phyloP scores from a whole-genome alignment of 2,329 filamentous ascomycete genomes.

The Scedosporium dehoogii region DNA sequence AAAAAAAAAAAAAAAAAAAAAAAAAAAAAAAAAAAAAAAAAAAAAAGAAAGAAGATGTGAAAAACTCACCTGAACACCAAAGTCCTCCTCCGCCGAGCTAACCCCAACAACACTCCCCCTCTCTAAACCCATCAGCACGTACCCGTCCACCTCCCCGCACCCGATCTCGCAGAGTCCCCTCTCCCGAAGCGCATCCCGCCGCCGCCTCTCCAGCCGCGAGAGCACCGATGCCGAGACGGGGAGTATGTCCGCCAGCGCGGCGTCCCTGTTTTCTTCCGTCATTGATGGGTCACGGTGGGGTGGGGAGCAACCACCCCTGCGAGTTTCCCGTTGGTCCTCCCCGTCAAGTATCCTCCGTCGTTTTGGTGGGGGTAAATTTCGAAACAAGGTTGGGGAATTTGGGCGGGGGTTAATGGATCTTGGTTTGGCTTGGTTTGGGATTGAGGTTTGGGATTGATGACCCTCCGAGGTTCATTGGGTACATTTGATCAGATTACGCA shows the following conservation, averaged over 20 bases:
- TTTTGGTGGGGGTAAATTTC: no score
- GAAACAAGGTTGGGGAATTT: no score
- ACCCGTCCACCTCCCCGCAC: slow-evolving; percentile 36
- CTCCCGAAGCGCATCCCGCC: slow-evolving; percentile 16
- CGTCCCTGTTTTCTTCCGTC: neutral
- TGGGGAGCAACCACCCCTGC: neutral
- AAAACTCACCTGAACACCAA: slow-evolving; percentile 34
- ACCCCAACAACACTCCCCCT: slow-evolving; percentile 43
- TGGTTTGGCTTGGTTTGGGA: no score
- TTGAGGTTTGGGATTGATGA: no score
- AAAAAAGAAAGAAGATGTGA: neutral
- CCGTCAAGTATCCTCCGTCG: no score
- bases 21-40: slow-evolving; percentile 1
- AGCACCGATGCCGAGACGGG: slow-evolving; percentile 35
- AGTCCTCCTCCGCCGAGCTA: slow-evolving; percentile 42
- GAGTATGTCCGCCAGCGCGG: slow-evolving; percentile 9
- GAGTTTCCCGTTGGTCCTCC: no score
- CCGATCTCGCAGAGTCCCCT: slow-evolving; percentile 29
- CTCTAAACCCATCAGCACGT: slow-evolving; percentile 37
- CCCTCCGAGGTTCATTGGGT: no score
- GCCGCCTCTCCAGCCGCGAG: slow-evolving; percentile 31
- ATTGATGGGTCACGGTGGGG: neutral
- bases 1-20: neutral
- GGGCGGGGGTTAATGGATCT: no score
- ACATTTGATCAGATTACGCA: no score